phyloP scores from a whole-genome alignment of 75 land plant genomes.

The Isoetes taiwanensis region DNA sequence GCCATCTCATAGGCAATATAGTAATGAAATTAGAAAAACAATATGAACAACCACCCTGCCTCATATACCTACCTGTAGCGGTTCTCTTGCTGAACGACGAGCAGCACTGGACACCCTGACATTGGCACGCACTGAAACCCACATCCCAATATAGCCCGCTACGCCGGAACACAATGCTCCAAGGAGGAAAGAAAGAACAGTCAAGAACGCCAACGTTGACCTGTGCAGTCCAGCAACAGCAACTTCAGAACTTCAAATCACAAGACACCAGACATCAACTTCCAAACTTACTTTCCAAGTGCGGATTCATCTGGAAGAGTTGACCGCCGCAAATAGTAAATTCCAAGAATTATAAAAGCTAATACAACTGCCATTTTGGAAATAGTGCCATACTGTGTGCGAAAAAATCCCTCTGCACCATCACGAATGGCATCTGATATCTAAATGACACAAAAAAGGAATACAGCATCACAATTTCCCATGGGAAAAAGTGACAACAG shows the following conservation, averaged over 20 bases:
- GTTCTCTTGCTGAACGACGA: conserved; percentile 92
- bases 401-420: conserved; percentile 98
- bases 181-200: conserved; percentile 80
- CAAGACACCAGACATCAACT: neutral
- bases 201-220: conserved; percentile 66
- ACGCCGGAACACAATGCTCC: conserved; percentile 95
- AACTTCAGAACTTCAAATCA: neutral
- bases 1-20: neutral
- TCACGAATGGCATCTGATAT: conserved; percentile 98
- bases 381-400: conserved; percentile 94
- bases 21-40: neutral
- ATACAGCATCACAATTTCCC: neutral
- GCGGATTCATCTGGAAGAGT: conserved; percentile 88
- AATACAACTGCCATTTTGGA: conserved; percentile 89
- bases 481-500: neutral
- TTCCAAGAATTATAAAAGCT: conserved; percentile 58
- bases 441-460: conserved; percentile 23
- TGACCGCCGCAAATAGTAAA: conserved; percentile 68
- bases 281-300: conserved; percentile 45
- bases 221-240: conserved; percentile 28
- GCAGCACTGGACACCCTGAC: conserved; percentile 97
- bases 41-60: neutral
- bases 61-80: conserved; percentile 50
- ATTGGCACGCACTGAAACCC: conserved; percentile 99
- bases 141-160: conserved; percentile 99